Evolutionary conservation across 768 basidiomycete species (phyloP).

Genomic region (Leccinum obscurum): DNA sequence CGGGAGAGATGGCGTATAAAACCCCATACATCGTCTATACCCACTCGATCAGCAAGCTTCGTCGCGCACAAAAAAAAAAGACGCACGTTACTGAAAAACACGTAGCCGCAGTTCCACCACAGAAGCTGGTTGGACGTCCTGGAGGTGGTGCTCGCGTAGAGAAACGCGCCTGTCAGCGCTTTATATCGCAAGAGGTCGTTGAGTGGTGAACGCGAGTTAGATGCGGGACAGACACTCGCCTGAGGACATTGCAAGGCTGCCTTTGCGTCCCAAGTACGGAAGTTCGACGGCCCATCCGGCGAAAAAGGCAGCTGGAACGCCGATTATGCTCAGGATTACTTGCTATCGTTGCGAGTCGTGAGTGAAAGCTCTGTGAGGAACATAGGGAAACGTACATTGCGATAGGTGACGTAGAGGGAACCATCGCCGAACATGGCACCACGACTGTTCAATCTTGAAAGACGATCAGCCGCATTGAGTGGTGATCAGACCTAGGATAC

Average conservation of each 20-base stretch:
- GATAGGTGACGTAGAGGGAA: conserved; percentile 68
- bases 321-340: conserved; percentile 67
- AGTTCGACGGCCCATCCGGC: conserved; percentile 72
- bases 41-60: neutral
- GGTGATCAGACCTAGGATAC: conserved; percentile 12
- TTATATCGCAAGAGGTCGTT: conserved; percentile 43
- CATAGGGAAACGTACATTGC: conserved; percentile 49
- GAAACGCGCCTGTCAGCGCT: conserved; percentile 74
- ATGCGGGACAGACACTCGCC: conserved; percentile 41
- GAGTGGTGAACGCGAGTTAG: conserved; percentile 31
- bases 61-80: no score
- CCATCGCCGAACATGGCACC: conserved; percentile 71
- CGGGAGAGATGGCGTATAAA: conserved; percentile 66
- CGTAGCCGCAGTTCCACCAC: conserved; percentile 80
- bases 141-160: conserved; percentile 75
- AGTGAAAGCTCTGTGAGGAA: neutral
- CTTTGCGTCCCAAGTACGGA: conserved; percentile 62
- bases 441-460: conserved; percentile 53
- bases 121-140: conserved; percentile 65
- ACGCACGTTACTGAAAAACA: conserved; percentile 59
- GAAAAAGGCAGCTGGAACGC: conserved; percentile 70
- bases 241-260: conserved; percentile 64
- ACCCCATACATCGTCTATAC: conserved; percentile 73
- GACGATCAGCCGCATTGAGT: neutral
- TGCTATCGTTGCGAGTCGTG: conserved; percentile 40